Evolutionary conservation across 208 protist species (phyloP).

Genomic region (Leishmania major): DNA sequence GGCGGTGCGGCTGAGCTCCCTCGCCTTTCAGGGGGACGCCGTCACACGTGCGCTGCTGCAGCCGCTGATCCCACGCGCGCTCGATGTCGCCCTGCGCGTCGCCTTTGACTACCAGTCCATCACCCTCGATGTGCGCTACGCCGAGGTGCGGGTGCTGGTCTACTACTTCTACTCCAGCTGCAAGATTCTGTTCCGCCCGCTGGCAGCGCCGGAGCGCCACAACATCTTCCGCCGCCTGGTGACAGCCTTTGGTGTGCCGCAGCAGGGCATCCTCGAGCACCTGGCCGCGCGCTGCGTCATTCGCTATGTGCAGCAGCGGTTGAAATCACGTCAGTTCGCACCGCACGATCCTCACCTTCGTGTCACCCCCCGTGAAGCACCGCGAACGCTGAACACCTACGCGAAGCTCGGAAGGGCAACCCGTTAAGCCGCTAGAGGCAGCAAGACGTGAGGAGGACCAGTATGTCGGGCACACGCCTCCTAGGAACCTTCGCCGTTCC

Average conservation of each 20-base stretch:
- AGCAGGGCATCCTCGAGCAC: conserved; percentile 65
- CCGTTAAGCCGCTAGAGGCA: not conserved
- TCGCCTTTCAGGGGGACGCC: conserved; percentile 12
- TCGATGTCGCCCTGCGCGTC: conserved; percentile 50
- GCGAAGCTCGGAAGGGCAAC: not conserved
- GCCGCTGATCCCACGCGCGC: conserved; percentile 45
- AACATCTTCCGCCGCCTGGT: conserved; percentile 79
- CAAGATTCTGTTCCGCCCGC: conserved; percentile 73
- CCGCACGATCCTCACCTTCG: too few relatives aligned
- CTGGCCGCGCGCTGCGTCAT: conserved; percentile 75
- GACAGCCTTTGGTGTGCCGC: conserved; percentile 68
- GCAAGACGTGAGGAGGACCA: not conserved
- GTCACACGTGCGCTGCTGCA: conserved; percentile 39
- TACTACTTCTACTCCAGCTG: conserved; percentile 79
- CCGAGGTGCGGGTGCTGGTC: conserved; percentile 66
- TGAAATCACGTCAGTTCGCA: conserved; percentile 23
- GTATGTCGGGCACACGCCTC: not conserved
- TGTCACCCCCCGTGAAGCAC: not conserved
- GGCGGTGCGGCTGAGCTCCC: conserved; percentile 13
- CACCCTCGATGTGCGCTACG: conserved; percentile 65
- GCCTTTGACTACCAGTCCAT: conserved; percentile 70
- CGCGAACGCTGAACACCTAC: not conserved
- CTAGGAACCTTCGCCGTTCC: not conserved
- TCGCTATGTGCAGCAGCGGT: conserved; percentile 59
- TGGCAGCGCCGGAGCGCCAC: conserved; percentile 61